Evolutionary conservation across 2,329 filamentous ascomycete species (phyloP).

Genomic region (Phialemoniopsis sp.): DNA sequence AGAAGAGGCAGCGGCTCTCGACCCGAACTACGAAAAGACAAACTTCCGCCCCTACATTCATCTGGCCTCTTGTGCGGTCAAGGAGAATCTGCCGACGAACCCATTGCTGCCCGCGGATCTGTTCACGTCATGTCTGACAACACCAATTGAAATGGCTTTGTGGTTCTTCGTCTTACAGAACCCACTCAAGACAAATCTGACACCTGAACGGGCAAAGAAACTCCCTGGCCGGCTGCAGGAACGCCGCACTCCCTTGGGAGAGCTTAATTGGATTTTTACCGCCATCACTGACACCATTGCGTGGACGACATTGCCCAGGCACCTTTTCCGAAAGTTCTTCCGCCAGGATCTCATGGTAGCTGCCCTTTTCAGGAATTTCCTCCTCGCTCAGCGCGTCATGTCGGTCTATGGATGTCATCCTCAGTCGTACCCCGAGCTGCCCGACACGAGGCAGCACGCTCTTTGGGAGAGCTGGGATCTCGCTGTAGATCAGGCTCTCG

Average conservation of each 20-base stretch:
- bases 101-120: slow-evolving; percentile 89
- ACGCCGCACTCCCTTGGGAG: slow-evolving; percentile 85
- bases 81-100: slow-evolving; percentile 92
- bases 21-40: slow-evolving; percentile 80
- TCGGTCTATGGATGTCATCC: slow-evolving; percentile 93
- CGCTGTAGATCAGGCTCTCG: slow-evolving; percentile 89
- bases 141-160: slow-evolving; percentile 94
- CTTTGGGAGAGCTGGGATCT: slow-evolving; percentile 98
- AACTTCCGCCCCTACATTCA: slow-evolving; percentile 72
- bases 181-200: slow-evolving; percentile 64
- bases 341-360: slow-evolving; percentile 99
- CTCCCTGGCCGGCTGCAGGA: slow-evolving; percentile 91
- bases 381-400: slow-evolving; percentile 94
- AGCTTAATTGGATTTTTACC: slow-evolving; percentile 99
- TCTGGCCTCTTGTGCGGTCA: slow-evolving; percentile 83
- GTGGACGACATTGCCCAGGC: slow-evolving; percentile 89
- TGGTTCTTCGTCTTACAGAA: slow-evolving; percentile 97
- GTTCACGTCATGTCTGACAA: slow-evolving; percentile 93
- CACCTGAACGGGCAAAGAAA: slow-evolving; percentile 78
- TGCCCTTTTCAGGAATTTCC: slow-evolving; percentile 91
- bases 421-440: slow-evolving; percentile 85
- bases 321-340: slow-evolving; percentile 95
- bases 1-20: slow-evolving; percentile 67
- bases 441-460: slow-evolving; percentile 90
- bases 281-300: slow-evolving; percentile 98